Conservation (phyloP, 164 flowering plant species). For the Macadamia integrifolia region DNA sequence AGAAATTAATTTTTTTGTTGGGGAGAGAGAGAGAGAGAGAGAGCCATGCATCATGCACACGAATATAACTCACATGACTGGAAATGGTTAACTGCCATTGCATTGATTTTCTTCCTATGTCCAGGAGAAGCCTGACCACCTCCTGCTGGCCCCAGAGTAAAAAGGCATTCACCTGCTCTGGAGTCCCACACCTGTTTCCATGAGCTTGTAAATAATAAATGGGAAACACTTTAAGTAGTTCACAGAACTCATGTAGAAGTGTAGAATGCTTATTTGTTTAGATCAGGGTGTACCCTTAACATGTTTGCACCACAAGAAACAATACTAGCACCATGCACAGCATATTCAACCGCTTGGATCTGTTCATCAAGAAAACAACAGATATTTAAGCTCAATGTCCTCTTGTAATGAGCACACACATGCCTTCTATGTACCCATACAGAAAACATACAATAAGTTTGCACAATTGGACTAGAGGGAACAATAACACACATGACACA, state of each 20-base stretch:
- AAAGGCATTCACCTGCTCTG: slow-evolving; percentile 5
- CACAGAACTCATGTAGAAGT: background rate
- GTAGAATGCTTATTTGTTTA: background rate
- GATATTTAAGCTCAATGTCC: too few relatives aligned
- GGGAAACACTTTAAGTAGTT: background rate
- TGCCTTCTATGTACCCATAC: too few relatives aligned
- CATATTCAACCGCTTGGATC: slow-evolving; percentile 13
- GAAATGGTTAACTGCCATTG: slow-evolving; percentile 1
- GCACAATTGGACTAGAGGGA: too few relatives aligned
- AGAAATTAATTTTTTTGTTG: too few relatives aligned
- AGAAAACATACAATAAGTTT: too few relatives aligned
- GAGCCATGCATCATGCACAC: too few relatives aligned
- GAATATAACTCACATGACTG: background rate
- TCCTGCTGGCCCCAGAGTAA: slow-evolving; percentile 2
- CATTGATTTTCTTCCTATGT: slow-evolving; percentile 7
- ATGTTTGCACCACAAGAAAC: slow-evolving; percentile 10
- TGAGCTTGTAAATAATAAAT: background rate
- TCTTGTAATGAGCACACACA: too few relatives aligned
- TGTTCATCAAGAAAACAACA: background rate
- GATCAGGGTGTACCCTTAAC: background rate
- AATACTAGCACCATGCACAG: slow-evolving; percentile 11
- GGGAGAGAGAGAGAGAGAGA: too few relatives aligned
- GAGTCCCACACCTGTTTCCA: slow-evolving; percentile 8
- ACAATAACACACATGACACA: too few relatives aligned
- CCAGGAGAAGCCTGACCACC: slow-evolving; percentile 1